These are phyloP conservation scores for Pythium aquatile DNA, from an alignment of 352 stramenopile genomes.

Conservation along the genomic window DNA sequence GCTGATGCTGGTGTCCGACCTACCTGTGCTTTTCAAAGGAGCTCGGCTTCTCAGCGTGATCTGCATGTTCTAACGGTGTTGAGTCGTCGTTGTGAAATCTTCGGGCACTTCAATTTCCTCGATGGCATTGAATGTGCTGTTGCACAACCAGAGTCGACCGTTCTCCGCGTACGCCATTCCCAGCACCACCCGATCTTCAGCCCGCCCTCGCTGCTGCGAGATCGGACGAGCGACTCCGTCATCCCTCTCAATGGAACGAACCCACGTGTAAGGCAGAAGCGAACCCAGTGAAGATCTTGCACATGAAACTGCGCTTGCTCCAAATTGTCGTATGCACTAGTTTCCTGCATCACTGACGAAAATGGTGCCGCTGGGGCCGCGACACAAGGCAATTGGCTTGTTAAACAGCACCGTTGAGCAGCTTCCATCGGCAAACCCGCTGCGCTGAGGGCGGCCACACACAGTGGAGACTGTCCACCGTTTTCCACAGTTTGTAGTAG, in stretches of 20 bases:
- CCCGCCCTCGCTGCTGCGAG: neutral
- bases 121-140: conserved; percentile 2
- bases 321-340: conserved; percentile 2
- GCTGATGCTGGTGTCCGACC: neutral
- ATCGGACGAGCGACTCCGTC: neutral
- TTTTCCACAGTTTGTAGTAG: neutral
- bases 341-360: conserved; percentile 3
- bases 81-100: neutral
- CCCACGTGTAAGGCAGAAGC: neutral
- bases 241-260: neutral
- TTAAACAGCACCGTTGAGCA: neutral
- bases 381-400: conserved; percentile 2
- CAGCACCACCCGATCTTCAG: neutral
- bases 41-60: neutral
- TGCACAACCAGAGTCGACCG: conserved; percentile 1
- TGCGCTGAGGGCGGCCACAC: conserved; percentile 4
- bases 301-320: neutral
- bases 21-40: neutral
- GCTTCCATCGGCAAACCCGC: neutral
- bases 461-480: neutral
- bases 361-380: neutral
- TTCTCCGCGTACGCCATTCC: neutral
- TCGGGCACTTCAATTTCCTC: neutral
- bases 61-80: neutral
- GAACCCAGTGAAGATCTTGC: neutral